Evolutionary conservation across 305 asterid species (phyloP).

Genomic region (Coffea humblotiana): DNA sequence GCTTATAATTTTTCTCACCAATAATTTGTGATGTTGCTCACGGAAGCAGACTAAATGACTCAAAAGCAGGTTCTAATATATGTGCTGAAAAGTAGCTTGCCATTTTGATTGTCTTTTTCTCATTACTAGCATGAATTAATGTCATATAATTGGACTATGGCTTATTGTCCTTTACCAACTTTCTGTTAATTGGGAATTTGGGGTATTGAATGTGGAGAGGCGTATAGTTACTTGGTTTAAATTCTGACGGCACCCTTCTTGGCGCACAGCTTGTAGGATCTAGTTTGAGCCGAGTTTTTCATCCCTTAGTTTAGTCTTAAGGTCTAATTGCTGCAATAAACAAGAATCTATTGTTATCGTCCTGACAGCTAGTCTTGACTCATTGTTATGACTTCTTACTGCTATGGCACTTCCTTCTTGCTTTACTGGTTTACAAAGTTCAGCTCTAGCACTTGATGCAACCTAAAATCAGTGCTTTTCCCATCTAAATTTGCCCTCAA

Average conservation of each 20-base stretch:
- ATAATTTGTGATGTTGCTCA: not conserved
- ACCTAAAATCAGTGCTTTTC: not conserved
- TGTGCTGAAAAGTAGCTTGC: not conserved
- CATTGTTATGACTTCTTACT: not conserved
- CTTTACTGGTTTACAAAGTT: conserved; percentile 7
- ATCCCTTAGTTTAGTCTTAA: not conserved
- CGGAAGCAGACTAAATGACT: not conserved
- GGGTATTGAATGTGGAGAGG: not conserved
- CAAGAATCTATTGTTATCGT: not conserved
- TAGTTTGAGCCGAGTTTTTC: not conserved
- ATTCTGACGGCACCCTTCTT: not conserved
- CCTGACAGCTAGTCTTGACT: not conserved
- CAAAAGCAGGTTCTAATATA: not conserved
- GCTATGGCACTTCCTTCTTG: not conserved
- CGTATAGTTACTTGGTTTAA: not conserved
- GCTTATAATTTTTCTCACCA: not conserved
- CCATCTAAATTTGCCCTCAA: not conserved
- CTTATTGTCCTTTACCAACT: not conserved
- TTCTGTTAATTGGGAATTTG: not conserved
- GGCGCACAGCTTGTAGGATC: not conserved
- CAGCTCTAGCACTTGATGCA: conserved; percentile 1
- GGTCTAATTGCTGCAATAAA: not conserved
- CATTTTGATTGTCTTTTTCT: not conserved
- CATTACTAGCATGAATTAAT: not conserved
- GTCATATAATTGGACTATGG: not conserved